A percentile compares a stretch with the other conserved stretches of the same genome.
These are phyloP conservation scores for Colletotrichum sp. DNA, from an alignment of 2,329 filamentous ascomycete species.

Conservation along the genomic window DNA sequence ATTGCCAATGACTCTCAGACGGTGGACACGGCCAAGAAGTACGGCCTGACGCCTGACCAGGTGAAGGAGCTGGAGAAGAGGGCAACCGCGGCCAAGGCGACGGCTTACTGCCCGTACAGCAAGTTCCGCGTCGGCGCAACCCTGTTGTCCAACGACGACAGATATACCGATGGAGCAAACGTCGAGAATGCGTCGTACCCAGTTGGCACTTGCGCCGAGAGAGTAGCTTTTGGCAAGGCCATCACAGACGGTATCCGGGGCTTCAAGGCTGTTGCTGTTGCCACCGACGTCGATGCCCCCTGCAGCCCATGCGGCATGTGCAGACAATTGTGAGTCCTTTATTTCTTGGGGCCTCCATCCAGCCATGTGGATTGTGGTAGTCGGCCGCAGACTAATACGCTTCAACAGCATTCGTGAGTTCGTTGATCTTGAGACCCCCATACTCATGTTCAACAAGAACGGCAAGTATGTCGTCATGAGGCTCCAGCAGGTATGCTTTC, in stretches of 20 bases:
- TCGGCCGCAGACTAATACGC: not conserved
- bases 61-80: slow-evolving; percentile 67
- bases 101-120: slow-evolving; percentile 92
- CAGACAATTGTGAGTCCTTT: slow-evolving; percentile 76
- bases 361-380: not conserved
- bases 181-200: slow-evolving; percentile 94
- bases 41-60: slow-evolving; percentile 65
- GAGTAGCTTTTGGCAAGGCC: slow-evolving; percentile 85
- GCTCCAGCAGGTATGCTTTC: slow-evolving; percentile 64
- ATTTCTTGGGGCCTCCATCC: not conserved
- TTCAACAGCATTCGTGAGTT: slow-evolving; percentile 76
- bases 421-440: slow-evolving; percentile 69
- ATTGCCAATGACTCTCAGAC: slow-evolving; percentile 27
- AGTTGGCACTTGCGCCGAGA: slow-evolving; percentile 93
- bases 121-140: slow-evolving; percentile 89
- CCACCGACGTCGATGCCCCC: slow-evolving; percentile 76
- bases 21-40: slow-evolving; percentile 36
- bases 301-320: slow-evolving; percentile 94
- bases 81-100: slow-evolving; percentile 74
- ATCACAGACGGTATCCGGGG: slow-evolving; percentile 62
- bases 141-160: slow-evolving; percentile 63
- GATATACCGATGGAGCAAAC: slow-evolving; percentile 77
- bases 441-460: slow-evolving; percentile 92
- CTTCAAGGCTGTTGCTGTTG: slow-evolving; percentile 84
- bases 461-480: slow-evolving; percentile 73